Evolutionary conservation across 1,139 yeast species (phyloP), one percentile per base, ranked within the genome.

Genomic region (Torulaspora globosa): DNA sequence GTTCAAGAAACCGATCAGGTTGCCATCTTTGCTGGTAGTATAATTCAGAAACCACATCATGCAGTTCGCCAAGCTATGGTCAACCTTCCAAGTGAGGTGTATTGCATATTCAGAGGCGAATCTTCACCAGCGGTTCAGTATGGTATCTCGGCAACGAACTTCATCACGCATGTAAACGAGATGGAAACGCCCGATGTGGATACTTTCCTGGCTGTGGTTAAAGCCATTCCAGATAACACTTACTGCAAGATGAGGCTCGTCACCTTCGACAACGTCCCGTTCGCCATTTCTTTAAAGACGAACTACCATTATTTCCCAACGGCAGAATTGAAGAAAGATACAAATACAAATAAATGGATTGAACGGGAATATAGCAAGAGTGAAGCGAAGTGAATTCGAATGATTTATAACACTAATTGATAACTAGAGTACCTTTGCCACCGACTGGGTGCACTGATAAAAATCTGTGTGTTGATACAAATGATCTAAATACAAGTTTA

Each of bases 301-400:
- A 87, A 87, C 63, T 86, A 87, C 59, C 97, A 89, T 63, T 90
- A 89, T 63, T 89, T 86, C 74, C 95, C 95, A 36, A 88, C 96
- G 0, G 74, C 79, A 9, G 90, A 84, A 60, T 65, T 86, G 54
- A 74, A 71, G 53, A 76, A 75, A 55, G 72, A 75, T 51, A 58
- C 56, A 10, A 63, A 55, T 1, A 62, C 68, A 7, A 73, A 73
- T 10, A 70, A 73, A 52, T 82, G 89, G 88, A 66, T 70, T 35
- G 78, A 75, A 53, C 61, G 67, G 21, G 75, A 71, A 32, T 55
- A 63, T 44, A 66, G 54, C 43, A 49, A 49, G 26, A 52, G 54
- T 1, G 53, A 50, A 19, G n/a, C 34, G 55, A 42, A 28, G 18
- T 26, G 24, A 21, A 10, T 23, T 8, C 24, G 8, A 8, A 23